Conservation (phyloP, 805 yeast genomes). For the Teunomyces pallodes region DNA sequence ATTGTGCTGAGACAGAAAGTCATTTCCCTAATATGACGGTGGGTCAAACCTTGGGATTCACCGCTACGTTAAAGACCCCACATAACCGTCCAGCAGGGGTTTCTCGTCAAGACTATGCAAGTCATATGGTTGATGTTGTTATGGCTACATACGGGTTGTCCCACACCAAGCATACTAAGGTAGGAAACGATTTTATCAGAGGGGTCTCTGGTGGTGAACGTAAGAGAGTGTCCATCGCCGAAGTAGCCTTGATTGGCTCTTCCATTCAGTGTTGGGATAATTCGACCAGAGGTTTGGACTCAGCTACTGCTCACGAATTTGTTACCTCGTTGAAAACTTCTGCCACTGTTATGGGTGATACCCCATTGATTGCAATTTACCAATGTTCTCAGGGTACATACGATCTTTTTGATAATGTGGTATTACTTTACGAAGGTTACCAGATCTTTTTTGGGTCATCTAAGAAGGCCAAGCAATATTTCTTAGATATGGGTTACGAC, state of each 20-base stretch:
- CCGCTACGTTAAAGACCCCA: slow-evolving; percentile 62
- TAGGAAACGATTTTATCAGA: slow-evolving; percentile 56
- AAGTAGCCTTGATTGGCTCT: slow-evolving; percentile 23
- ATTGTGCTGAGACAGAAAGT: slow-evolving; percentile 64
- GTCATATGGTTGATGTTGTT: slow-evolving; percentile 40
- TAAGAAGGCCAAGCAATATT: slow-evolving; percentile 45
- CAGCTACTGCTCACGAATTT: slow-evolving; percentile 28
- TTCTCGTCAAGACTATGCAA: slow-evolving; percentile 34
- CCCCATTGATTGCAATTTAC: slow-evolving; percentile 27
- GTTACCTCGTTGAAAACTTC: slow-evolving; percentile 26
- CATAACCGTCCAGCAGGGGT: slow-evolving; percentile 58
- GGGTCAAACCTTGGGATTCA: slow-evolving; percentile 61
- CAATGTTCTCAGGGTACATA: slow-evolving; percentile 40
- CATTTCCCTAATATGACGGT: slow-evolving; percentile 72
- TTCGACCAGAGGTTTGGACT: slow-evolving; percentile 29
- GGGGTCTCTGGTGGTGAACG: slow-evolving; percentile 32
- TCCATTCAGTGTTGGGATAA: slow-evolving; percentile 47
- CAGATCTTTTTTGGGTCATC: slow-evolving; percentile 48
- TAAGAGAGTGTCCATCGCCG: slow-evolving; percentile 29
- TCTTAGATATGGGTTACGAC: slow-evolving; percentile 58
- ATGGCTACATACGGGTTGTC: slow-evolving; percentile 49
- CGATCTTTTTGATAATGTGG: slow-evolving; percentile 47
- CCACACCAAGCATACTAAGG: slow-evolving; percentile 56
- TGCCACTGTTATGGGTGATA: slow-evolving; percentile 22
- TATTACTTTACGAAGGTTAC: slow-evolving; percentile 46